Evolutionary conservation across 129 eudicot genomes (phyloP).

Genomic region (Calendula officinalis): DNA sequence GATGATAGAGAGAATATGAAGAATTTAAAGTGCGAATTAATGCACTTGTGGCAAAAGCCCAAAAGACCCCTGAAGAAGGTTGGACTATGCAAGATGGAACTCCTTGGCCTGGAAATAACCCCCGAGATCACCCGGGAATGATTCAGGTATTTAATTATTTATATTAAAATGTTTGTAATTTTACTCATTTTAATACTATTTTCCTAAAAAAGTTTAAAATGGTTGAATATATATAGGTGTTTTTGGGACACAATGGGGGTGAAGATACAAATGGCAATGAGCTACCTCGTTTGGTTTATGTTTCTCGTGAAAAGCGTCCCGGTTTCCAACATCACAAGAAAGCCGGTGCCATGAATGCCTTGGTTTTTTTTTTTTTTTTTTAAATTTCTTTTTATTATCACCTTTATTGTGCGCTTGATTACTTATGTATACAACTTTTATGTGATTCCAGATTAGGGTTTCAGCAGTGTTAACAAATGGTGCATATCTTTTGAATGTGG

Average conservation of each 20-base stretch:
- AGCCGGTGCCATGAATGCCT: slow-evolving; percentile 81
- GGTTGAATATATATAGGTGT: slow-evolving; percentile 46
- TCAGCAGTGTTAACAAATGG: slow-evolving; percentile 69
- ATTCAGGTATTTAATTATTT: slow-evolving; percentile 55
- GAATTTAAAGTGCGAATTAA: slow-evolving; percentile 75
- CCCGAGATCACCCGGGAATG: slow-evolving; percentile 94
- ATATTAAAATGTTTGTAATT: not conserved
- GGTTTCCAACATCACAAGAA: slow-evolving; percentile 90
- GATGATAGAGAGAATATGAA: slow-evolving; percentile 71
- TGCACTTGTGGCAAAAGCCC: slow-evolving; percentile 75
- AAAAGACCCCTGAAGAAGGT: slow-evolving; percentile 90
- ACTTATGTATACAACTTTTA: not conserved
- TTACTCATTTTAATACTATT: not conserved
- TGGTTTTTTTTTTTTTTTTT: slow-evolving; percentile 33
- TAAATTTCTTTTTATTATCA: not conserved
- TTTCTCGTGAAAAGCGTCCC: slow-evolving; percentile 94
- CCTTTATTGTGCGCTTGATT: not conserved
- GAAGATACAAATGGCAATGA: slow-evolving; percentile 86
- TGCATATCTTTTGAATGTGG: slow-evolving; percentile 69
- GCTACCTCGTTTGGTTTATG: slow-evolving; percentile 85
- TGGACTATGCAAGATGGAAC: slow-evolving; percentile 97
- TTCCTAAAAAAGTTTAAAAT: too few relatives aligned
- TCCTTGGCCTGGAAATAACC: slow-evolving; percentile 90
- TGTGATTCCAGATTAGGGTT: slow-evolving; percentile 44
- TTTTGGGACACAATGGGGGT: slow-evolving; percentile 89